A percentile compares a stretch with the other conserved stretches of the same genome.
Conservation (phyloP, 2,329 filamentous ascomycete genomes). For the Keithomyces neogunnii region DNA sequence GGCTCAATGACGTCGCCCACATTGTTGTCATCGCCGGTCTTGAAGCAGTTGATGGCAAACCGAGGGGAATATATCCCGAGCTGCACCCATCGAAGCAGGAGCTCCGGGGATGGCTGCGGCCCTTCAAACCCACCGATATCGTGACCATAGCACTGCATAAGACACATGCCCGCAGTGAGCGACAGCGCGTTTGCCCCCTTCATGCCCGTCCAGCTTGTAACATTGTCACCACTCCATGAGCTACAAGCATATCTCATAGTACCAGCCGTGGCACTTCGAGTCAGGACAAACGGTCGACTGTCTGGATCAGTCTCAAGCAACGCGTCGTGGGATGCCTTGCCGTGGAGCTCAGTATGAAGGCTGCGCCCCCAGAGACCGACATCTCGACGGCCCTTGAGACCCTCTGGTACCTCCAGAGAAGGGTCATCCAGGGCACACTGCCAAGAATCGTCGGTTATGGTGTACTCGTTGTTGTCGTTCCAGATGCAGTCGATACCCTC, state of each 20-base stretch:
- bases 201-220: constrained; percentile 67
- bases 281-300: constrained; percentile 58
- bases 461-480: constrained; percentile 76
- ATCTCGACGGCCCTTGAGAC: constrained; percentile 30
- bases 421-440: constrained; percentile 43
- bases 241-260: constrained; percentile 64
- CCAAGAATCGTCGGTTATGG: constrained; percentile 58
- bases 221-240: constrained; percentile 68
- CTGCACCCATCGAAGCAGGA: constrained; percentile 66
- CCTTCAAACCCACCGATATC: constrained; percentile 72
- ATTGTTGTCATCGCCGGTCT: constrained; percentile 57
- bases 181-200: constrained; percentile 62
- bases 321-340: constrained; percentile 61
- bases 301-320: constrained; percentile 49
- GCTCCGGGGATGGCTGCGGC: constrained; percentile 61
- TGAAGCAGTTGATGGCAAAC: constrained; percentile 74
- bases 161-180: constrained; percentile 57
- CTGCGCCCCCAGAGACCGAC: constrained; percentile 63
- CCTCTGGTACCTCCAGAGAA: constrained; percentile 23
- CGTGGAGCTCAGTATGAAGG: constrained; percentile 63
- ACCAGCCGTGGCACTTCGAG: constrained; percentile 60
- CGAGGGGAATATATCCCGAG: constrained; percentile 60
- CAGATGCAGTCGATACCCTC: constrained; percentile 66
- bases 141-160: constrained; percentile 63
- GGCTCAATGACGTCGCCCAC: constrained; percentile 69